Evolutionary conservation across 805 yeast genomes (phyloP).

Genomic region (Candida insectorum): DNA sequence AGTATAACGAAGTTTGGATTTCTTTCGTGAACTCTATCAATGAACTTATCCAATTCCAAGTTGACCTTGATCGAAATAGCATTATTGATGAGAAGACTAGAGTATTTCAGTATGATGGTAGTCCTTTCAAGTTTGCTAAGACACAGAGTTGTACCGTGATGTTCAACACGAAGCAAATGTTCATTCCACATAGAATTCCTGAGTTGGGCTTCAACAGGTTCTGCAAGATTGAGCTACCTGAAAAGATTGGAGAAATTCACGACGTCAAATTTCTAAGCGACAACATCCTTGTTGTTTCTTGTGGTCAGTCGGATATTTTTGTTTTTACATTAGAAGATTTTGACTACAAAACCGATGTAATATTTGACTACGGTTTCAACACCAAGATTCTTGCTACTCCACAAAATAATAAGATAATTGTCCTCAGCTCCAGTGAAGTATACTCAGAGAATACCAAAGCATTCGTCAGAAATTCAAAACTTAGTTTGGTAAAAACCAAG

Average conservation of each 20-base stretch:
- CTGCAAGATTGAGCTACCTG: neutral
- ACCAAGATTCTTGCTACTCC: slow-evolving; percentile 15
- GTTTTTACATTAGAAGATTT: slow-evolving; percentile 4
- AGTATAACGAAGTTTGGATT: slow-evolving; percentile 12
- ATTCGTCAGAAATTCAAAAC: slow-evolving; percentile 11
- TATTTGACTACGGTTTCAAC: slow-evolving; percentile 16
- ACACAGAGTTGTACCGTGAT: slow-evolving; percentile 6
- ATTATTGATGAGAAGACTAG: slow-evolving; percentile 1
- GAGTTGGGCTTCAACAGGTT: slow-evolving; percentile 6
- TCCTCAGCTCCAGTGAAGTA: slow-evolving; percentile 15
- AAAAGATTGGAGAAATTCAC: slow-evolving; percentile 8
- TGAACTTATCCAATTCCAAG: slow-evolving; percentile 11
- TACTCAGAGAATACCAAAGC: slow-evolving; percentile 12
- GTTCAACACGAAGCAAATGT: slow-evolving; percentile 11
- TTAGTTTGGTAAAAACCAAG: slow-evolving; percentile 15
- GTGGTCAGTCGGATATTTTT: slow-evolving; percentile 5
- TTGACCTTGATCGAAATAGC: slow-evolving; percentile 6
- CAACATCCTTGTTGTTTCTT: slow-evolving; percentile 7
- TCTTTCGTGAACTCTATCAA: slow-evolving; percentile 14
- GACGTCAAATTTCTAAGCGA: slow-evolving; percentile 11
- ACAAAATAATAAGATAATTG: slow-evolving; percentile 9
- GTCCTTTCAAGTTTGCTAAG: slow-evolving; percentile 14
- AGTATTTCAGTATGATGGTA: slow-evolving; percentile 6
- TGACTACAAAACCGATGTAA: slow-evolving; percentile 3
- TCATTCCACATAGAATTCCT: slow-evolving; percentile 9